Base-by-base conservation (phyloP, 208 protist genomes). In the Leishmania mexicana region DNA sequence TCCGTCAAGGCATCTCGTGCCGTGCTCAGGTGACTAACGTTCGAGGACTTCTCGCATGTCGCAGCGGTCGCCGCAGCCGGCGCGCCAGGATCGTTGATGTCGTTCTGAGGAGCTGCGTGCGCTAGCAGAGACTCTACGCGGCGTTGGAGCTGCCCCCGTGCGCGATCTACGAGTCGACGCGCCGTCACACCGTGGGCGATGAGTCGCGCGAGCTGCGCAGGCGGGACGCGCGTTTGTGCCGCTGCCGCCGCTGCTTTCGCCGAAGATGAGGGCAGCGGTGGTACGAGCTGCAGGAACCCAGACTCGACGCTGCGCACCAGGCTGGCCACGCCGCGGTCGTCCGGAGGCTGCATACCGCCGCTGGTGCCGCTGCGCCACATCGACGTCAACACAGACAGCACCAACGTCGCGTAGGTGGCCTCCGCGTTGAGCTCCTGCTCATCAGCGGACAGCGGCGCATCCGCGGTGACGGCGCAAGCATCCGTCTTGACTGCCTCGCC, bases 1-100 rank as follows among this genome's bases (percentile, higher is more conserved):
- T 93, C 90, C 28, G 94, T 96, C 47, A 92, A 76, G 28, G 81
- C 87, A 81, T 97, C 94, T 40, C 90, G 86, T 28, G 93, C 81
- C 31, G 83, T 78, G n/a, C 53, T 73, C 15, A 85, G 78, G 17
- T 58, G 73, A 31, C 8, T 2, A 31, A 21, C 17, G 13, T 74
- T 51, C 7, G 42, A 74, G 17, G 70, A 51, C 24, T 17, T 51
- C 45, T 54, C 24, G 67, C 67, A 47, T n/a, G 67, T 15, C 45
- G 70, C 45, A 51, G 24, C 19, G 15, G 65, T 13, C 28, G 70
- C 70, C 28, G 42, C 31, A n/a, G 38, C 19, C 21, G 67, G 7
- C 7, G 53, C 75, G 38, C 75, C 35, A 51, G 28, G 49, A 35
- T 0, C 10, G 28, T 42, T 67, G 57, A 62, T 65, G 57, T 11